phyloP scores from a whole-genome alignment of 768 basidiomycete species.

The Multifurca ochricompacta region DNA sequence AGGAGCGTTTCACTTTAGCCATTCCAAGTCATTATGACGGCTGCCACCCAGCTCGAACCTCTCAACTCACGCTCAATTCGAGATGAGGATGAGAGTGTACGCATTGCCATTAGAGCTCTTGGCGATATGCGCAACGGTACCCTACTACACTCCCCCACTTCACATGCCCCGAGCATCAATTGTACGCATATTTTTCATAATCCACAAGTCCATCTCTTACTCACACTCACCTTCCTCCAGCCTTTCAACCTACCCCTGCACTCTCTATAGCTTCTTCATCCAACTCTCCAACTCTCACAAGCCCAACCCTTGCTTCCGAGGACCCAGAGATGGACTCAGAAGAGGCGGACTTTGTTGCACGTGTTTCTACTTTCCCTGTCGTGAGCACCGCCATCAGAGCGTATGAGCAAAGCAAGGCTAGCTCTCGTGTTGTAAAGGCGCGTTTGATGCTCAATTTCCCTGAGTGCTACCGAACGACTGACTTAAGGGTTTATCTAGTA shows the following conservation, averaged over 20 bases:
- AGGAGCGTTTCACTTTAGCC: neutral
- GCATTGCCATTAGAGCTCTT: conserved; percentile 70
- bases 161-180: conserved; percentile 21
- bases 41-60: conserved; percentile 5
- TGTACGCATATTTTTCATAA: conserved; percentile 21
- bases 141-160: neutral
- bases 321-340: conserved; percentile 25
- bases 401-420: conserved; percentile 79
- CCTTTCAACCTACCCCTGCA: conserved; percentile 31
- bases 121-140: conserved; percentile 57
- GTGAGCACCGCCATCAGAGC: conserved; percentile 64
- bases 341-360: conserved; percentile 36
- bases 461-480: neutral
- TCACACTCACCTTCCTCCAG: conserved; percentile 16
- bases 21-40: conserved; percentile 6
- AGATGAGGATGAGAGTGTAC: conserved; percentile 65
- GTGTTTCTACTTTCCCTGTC: conserved; percentile 64
- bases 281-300: conserved; percentile 28
- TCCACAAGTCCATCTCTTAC: neutral
- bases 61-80: conserved; percentile 28
- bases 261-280: conserved; percentile 29
- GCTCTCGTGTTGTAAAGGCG: conserved; percentile 81
- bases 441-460: conserved; percentile 13
- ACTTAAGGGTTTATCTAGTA: conserved; percentile 44
- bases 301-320: conserved; percentile 21